Base-by-base conservation (phyloP, 345 rosid genomes). In the Anacardium occidentale region DNA sequence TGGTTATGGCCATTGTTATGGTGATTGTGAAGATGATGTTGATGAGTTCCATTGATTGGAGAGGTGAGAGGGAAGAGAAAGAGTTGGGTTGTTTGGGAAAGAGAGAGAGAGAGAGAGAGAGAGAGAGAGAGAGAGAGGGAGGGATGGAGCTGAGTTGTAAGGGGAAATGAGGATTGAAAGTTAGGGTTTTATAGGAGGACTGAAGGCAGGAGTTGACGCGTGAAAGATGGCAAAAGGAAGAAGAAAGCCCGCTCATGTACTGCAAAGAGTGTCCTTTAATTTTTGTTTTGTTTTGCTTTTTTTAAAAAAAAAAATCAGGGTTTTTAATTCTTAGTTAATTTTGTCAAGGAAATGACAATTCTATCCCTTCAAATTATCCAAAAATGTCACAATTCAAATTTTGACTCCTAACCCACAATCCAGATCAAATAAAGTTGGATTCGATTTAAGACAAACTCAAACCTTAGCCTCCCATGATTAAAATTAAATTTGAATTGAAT, bases 151-250 rank as follows among this genome's bases (percentile, higher is more conserved):
- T 72, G n/a, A 14, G n/a, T 69, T 69, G 52, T n/a, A 5, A 44
- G 64, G 64, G 76, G 47, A 61, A 74, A 76, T 52, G 66, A 61
- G 29, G 76, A 29, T 37, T 37, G 8, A 53, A 85, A 74, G 44
- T 76, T 68, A 42, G 79, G 81, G 56, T 82, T 86, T n/a, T 86
- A 86, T 88, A 85, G 75, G 45, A 73, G 77, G 67, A 62, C 22
- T 25, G 2, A 62, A 59, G 29, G 56, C 37, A 66, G 62, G 75
- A 37, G 88, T 88, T 93, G 98, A 93, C 92, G 81, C 87, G 78
- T 62, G 80, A 82, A 81, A 74, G 53, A 69, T 64, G 91, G 87
- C 64, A 29, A 66, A 83, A 75, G 77, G 74, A 72, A n/a, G 62
- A 44, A 48, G 62, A 42, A 74, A 59, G 69, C 48, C 74, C 56